These are phyloP conservation scores for Mycena venus DNA, from an alignment of 768 basidiomycete genomes.

Conservation along the genomic window DNA sequence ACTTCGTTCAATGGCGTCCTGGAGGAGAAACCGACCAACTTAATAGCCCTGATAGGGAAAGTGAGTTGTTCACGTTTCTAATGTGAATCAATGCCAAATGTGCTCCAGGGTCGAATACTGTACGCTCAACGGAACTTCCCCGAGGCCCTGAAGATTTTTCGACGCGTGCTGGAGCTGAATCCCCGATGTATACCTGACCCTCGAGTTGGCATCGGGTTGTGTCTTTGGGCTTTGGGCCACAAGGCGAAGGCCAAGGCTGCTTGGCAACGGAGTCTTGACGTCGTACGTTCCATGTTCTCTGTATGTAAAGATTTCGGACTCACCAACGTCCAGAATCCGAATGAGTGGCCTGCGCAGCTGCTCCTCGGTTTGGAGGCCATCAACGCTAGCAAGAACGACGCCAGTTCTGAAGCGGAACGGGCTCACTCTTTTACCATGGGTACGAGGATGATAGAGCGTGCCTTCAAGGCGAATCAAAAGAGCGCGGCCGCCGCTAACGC, in stretches of 20 bases:
- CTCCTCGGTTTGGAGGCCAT: conserved; percentile 89
- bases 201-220: conserved; percentile 94
- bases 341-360: conserved; percentile 83
- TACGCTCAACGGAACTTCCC: conserved; percentile 84
- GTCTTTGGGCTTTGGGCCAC: conserved; percentile 91
- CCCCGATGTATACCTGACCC: conserved; percentile 92
- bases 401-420: conserved; percentile 74
- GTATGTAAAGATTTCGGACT: conserved; percentile 15
- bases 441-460: conserved; percentile 78
- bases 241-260: conserved; percentile 86
- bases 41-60: conserved; percentile 91
- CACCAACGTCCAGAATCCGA: conserved; percentile 69
- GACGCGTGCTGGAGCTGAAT: conserved; percentile 82
- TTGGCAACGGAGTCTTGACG: conserved; percentile 91
- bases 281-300: conserved; percentile 64
- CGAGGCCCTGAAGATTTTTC: conserved; percentile 87
- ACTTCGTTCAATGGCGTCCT: conserved; percentile 87
- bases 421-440: conserved; percentile 72
- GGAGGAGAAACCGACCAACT: conserved; percentile 82
- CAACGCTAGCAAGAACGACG: conserved; percentile 85
- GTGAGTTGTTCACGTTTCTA: conserved; percentile 50
- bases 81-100: not conserved
- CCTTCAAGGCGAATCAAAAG: conserved; percentile 85
- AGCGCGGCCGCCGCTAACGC: conserved; percentile 89
- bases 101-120: conserved; percentile 82